A percentile compares a stretch with the other conserved stretches of the same genome.
phyloP scores from a whole-genome alignment of 805 yeast genomes.

The Yarrowia deformans region DNA sequence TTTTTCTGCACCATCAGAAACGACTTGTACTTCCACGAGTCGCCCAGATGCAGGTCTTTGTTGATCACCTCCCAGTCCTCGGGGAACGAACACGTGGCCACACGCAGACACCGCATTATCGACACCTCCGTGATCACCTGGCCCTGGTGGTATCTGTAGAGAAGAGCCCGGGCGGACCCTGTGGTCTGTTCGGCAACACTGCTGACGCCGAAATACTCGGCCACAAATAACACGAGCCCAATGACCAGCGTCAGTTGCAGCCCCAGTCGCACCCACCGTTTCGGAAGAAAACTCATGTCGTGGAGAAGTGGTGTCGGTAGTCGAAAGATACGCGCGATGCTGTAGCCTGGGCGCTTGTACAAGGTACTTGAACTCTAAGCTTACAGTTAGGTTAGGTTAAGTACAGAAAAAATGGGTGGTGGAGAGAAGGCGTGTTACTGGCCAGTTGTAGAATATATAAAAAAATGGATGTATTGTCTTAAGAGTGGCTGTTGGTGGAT shows the following conservation, averaged over 20 bases:
- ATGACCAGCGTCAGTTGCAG: constrained; percentile 9
- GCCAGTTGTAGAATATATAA: too few relatives aligned
- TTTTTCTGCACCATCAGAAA: constrained; percentile 51
- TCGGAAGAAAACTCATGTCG: constrained; percentile 14
- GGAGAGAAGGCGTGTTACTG: too few relatives aligned
- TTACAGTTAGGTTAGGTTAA: not conserved
- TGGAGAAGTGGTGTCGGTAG: not conserved
- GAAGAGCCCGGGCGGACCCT: not conserved
- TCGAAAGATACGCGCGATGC: too few relatives aligned
- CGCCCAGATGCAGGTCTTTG: constrained; percentile 58
- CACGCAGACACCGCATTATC: constrained; percentile 6
- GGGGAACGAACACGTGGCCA: constrained; percentile 17
- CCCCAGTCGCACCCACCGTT: constrained; percentile 34
- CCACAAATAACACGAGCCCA: constrained; percentile 4
- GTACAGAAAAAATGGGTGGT: not conserved
- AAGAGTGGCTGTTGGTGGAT: too few relatives aligned
- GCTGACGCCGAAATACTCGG: constrained; percentile 23
- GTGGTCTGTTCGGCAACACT: constrained; percentile 4
- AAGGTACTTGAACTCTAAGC: constrained; percentile 1
- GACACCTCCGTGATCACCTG: constrained; percentile 27
- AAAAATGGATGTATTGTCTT: too few relatives aligned
- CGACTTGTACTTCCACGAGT: constrained; percentile 53
- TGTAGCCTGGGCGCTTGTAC: too few relatives aligned
- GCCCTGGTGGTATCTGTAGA: constrained; percentile 9
- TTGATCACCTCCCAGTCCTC: constrained; percentile 55